phyloP scores from a whole-genome alignment of 1,284 basidiomycete species.

The Erythrobasidium hasegawianum region DNA sequence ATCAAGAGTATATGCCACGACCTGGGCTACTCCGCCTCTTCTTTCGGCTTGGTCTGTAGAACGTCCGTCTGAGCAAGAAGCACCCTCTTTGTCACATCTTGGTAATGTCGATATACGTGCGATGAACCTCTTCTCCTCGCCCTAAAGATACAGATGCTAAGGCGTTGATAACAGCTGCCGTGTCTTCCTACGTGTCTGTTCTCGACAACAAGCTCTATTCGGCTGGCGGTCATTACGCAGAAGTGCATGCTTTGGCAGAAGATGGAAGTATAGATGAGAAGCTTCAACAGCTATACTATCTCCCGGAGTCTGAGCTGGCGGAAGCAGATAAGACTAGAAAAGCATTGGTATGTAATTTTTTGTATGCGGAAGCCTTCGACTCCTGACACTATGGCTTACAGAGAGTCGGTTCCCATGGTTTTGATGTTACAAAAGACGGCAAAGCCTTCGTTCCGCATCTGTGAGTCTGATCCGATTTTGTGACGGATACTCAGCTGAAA shows the following conservation, averaged over 20 bases:
- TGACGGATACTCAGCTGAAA: not conserved
- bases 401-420: slow-evolving; percentile 43
- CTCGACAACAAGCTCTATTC: slow-evolving; percentile 48
- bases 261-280: slow-evolving; percentile 41
- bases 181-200: slow-evolving; percentile 45
- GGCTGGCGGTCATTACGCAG: slow-evolving; percentile 50
- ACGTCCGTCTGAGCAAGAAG: slow-evolving; percentile 39
- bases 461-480: slow-evolving; percentile 35
- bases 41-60: slow-evolving; percentile 44
- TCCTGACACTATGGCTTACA: not conserved
- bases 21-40: slow-evolving; percentile 42
- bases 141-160: not conserved
- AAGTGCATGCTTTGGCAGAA: slow-evolving; percentile 36
- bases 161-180: slow-evolving; percentile 36
- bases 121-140: not conserved
- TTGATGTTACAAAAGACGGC: slow-evolving; percentile 38
- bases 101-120: not conserved
- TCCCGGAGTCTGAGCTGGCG: slow-evolving; percentile 37
- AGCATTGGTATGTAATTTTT: slow-evolving; percentile 36
- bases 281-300: slow-evolving; percentile 43
- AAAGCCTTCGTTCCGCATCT: slow-evolving; percentile 48
- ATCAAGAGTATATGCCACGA: slow-evolving; percentile 45
- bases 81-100: not conserved
- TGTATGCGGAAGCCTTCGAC: not conserved
- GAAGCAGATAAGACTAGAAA: slow-evolving; percentile 43